Evolutionary conservation across 768 basidiomycete species (phyloP), one percentile per base, ranked within the genome.

Genomic region (Lactarius akahatsu): DNA sequence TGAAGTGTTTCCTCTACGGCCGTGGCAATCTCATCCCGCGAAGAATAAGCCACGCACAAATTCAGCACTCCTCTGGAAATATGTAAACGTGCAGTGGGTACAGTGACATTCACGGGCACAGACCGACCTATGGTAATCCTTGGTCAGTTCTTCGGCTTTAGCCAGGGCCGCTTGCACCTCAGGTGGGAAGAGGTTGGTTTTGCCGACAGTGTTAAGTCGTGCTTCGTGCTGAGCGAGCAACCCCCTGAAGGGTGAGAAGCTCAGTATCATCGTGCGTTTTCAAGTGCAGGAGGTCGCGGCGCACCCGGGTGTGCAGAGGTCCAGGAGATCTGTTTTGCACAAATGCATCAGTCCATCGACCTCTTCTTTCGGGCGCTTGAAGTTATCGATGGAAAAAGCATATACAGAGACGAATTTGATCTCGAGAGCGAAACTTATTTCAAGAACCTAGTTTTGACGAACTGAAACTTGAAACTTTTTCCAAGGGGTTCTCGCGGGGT

Each of bases 301-400:
- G 28, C 72, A 97, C 96, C 93, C 96, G 71, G 92, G 83, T 66
- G 81, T 71, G 61, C 88, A 90, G 20, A 98, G 79, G 75, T 96
- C 92, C 38, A 87, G 73, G 36, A 98, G 80, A 68, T 88, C 88
- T 15, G 82, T 81, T 74, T 92, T 86, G 0, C 90, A 90, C 57
- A 99, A 76, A 20, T 78, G 75, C 93, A 98, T 94, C 71, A 98
- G 81, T 2, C 86, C 86, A 30, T 90, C 86, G 2, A 99, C 94
- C 75, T 99, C 97, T 5, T 89, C 88, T 62, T 84, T 80, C 1
- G 90, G 83, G 23, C 97, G 85, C 67, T 92, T 92, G 79, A 98
- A 98, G 78, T 98, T 99, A 71, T 98, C 96, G 66, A 98, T 94
- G 2, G 95, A 85, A 77, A 99, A 99, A n/a, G 94, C 94, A 72